Percentiles rank a stretch among this genome's conserved stretches.
phyloP scores from a whole-genome alignment of 345 rosid species.

The Eucalyptus sp. region DNA sequence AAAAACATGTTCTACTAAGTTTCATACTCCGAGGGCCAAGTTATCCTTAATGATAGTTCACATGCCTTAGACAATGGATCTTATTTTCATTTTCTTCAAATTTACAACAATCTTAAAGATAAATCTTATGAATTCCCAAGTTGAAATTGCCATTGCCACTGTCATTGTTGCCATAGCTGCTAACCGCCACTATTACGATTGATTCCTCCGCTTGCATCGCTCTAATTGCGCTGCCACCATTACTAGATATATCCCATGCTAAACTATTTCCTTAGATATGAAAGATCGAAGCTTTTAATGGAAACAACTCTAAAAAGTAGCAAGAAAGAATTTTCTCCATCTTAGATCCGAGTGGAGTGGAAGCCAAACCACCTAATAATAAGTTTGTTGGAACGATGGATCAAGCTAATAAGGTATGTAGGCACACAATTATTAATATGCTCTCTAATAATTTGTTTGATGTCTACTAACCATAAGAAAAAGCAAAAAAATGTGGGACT shows the following conservation, averaged over 20 bases:
- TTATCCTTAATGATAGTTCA: background rate
- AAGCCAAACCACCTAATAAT: background rate
- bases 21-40: background rate
- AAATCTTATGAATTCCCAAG: background rate
- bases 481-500: background rate
- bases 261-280: background rate
- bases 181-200: background rate
- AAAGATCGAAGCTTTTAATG: background rate
- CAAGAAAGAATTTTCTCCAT: background rate
- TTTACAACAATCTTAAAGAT: background rate
- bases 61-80: background rate
- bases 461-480: background rate
- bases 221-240: background rate
- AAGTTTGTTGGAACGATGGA: background rate
- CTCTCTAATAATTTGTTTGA: background rate
- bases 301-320: background rate
- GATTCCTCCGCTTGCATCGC: background rate
- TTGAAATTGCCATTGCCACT: background rate
- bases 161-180: background rate
- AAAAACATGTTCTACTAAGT: background rate
- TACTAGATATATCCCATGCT: background rate
- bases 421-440: background rate
- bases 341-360: background rate
- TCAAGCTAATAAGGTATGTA: background rate
- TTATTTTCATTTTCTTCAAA: background rate